Evolutionary conservation across 2,329 filamentous ascomycete species (phyloP).

Genomic region (Rhexocercosporidium sp.): DNA sequence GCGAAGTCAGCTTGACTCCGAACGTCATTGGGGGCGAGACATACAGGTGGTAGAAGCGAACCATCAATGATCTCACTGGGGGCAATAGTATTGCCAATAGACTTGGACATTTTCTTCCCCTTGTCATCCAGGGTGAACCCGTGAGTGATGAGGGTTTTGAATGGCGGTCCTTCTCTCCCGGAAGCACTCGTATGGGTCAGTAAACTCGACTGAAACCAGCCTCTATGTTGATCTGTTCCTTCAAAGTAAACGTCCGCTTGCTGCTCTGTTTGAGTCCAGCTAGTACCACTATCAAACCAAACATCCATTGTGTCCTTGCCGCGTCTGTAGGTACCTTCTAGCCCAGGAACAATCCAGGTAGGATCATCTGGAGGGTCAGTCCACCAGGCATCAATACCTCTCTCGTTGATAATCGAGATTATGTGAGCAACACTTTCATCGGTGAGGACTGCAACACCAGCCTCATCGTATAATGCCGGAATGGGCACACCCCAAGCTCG

Average conservation of each 20-base stretch:
- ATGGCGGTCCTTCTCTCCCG: conserved; percentile 63
- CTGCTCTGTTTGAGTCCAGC: conserved; percentile 70
- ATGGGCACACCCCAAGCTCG: conserved; percentile 97
- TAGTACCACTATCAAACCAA: conserved; percentile 98
- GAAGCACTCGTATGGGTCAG: conserved; percentile 72
- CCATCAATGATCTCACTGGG: conserved; percentile 87
- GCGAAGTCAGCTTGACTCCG: neutral
- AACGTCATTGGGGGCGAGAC: neutral
- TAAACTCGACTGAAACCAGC: conserved; percentile 97
- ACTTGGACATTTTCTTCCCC: conserved; percentile 99
- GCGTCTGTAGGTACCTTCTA: conserved; percentile 68
- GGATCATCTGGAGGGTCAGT: conserved; percentile 77
- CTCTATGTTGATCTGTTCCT: conserved; percentile 93
- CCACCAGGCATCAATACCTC: conserved; percentile 95
- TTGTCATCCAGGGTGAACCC: conserved; percentile 89
- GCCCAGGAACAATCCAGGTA: conserved; percentile 74
- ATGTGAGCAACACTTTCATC: conserved; percentile 83
- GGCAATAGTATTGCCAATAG: conserved; percentile 84
- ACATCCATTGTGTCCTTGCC: conserved; percentile 98
- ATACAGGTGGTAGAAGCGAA: conserved; percentile 68
- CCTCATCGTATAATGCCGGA: conserved; percentile 80
- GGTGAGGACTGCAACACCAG: conserved; percentile 78
- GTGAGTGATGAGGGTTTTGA: conserved; percentile 89
- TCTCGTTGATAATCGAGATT: conserved; percentile 74
- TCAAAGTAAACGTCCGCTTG: conserved; percentile 90